Evolutionary conservation across 2,329 filamentous ascomycete species (phyloP), one percentile per base, ranked within the genome.

Genomic region (Aschersonia sp.): DNA sequence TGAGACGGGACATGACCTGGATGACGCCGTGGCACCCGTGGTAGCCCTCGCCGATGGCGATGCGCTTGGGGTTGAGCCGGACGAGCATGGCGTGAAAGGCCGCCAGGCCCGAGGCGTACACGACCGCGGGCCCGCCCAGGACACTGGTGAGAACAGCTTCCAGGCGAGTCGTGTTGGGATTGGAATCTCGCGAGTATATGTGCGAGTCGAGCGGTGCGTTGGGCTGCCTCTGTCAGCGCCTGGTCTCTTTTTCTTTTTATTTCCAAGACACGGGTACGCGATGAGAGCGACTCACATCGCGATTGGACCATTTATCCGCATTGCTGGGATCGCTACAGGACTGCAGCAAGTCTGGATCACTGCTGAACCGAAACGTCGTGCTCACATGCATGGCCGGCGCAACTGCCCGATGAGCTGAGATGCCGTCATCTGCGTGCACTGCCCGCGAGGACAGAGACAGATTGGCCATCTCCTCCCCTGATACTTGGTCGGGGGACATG

Each of bases 21-120:
- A 96, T 76, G 32, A 95, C 85, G 51, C 86, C 87, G 63, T 95
- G 87, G 65, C 87, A 94, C 56, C 92, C 92, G 68, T 97, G 92
- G 67, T 97, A 98, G 42, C 88, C 89, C 12, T 75, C 80, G 39
- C 81, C 81, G 54, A 97, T 87, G 55, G 87, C 83, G 48, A 97
- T 79, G 50, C 83, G 81, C 56, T 79, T 79, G 1, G 92, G 92
- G 62, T 94, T 88, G 7, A 94, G 68, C 58, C 81, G 79, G n/a
- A 89, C 81, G 2, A 97, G 74, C 50, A 94, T 70, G 33, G 87
- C 89, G 64, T 97, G 86, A 68, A 96, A 89, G 46, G 90, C 87
- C 9, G 87, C 78, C 29, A 97, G 77, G 4, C 92, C 92, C 4
- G 86, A 94, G 39, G 78, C 70, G 68, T 97, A 98, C 46, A 83